Evolutionary conservation across 768 basidiomycete species (phyloP), one percentile per base, ranked within the genome.

Genomic region (Gyrodon lividus): DNA sequence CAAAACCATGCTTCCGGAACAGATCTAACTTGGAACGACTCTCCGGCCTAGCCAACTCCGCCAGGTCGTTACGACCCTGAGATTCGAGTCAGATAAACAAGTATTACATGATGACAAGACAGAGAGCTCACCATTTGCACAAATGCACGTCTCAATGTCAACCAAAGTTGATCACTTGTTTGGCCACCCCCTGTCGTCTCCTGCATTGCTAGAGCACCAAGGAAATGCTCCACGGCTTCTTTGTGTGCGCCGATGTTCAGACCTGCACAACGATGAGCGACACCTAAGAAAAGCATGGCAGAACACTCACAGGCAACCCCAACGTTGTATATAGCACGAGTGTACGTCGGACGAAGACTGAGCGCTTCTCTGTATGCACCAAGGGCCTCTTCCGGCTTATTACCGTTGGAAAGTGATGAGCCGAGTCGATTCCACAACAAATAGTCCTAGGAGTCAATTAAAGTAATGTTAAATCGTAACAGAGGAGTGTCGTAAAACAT

Each of bases 291-390:
- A 42, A 35, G 35, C 23, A 17, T 14, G 5, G 46, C 46, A 7
- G 39, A 24, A n/a, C 4, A 81, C 91, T 60, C 63, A 94, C 94
- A 99, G 19, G 95, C 94, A 23, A 99, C 97, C 39, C 95, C 97
- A 31, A 99, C 91, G 62, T 99, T 99, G 66, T 96, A 98, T 20
- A 98, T 91, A 9, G 95, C 97, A 10, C 97, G 85, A 1, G 97
- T 98, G 67, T 97, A 99, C 0, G 93, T 95, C 23, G 97, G 97
- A 34, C 93, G 82, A 42, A 98, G 73, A 61, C 84, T 86, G 22
- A 99, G 77, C 0, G 97, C 97, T 66, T 94, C 85, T 52, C 89
- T 79, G 67, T 99, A 97, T 13, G 87, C 89, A 14, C 87, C 88
- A 8, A 93, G 72, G 4, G 96, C 95, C 67, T 95, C 92, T 68